Base-by-base conservation (phyloP, 371 early-diverging fungal species). In the Mortierella sp. region DNA sequence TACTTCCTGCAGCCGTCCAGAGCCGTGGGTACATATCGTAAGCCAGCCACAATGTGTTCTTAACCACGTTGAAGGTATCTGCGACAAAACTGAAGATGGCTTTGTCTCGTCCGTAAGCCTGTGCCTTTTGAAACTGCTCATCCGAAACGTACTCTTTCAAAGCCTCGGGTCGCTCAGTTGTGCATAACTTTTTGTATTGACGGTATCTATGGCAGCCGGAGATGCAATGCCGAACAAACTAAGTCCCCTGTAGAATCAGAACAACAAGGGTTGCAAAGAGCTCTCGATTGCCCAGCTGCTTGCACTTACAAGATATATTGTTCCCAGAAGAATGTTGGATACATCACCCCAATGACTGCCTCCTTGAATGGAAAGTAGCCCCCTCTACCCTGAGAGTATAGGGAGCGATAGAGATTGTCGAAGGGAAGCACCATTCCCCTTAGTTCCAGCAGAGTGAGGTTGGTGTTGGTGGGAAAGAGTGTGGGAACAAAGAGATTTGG, bases 51-150 rank as follows among this genome's bases (percentile, higher is more conserved):
- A 88, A 68, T 8, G 92, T 83, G 15, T 87, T 92, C 70, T 94
- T 91, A 19, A 89, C 28, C 74, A 91, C 90, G 32, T 83, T 85
- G 55, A 89, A 88, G 0, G 87, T 64, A 9, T 86, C 83, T 34
- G 88, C 87, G 29, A 96, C 78, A 72, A 98, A 90, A 0, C 84
- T 88, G 82, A 97, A 95, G 28, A 88, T 86, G 61, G 94, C 89
- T 84, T 95, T 97, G 80, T 97, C 99, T 23, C 90, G 83, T 54
- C 94, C 93, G 72, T 98, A 98, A 9, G 89, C 87, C 67, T 94
- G 94, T 6, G 97, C 91, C 79, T 96, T 95, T 53, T 86, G 83
- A 68, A 96, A 97, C 45, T 93, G 92, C 54, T 92, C 87, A 43
- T 90, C 85, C 34, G 89, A 86, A 8, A 93, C 91, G 68, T 93